A percentile compares a stretch with the other conserved stretches of the same genome.
These are phyloP conservation scores for Aureobasidium sp. DNA, from an alignment of 2,329 filamentous ascomycete species.

Conservation along the genomic window DNA sequence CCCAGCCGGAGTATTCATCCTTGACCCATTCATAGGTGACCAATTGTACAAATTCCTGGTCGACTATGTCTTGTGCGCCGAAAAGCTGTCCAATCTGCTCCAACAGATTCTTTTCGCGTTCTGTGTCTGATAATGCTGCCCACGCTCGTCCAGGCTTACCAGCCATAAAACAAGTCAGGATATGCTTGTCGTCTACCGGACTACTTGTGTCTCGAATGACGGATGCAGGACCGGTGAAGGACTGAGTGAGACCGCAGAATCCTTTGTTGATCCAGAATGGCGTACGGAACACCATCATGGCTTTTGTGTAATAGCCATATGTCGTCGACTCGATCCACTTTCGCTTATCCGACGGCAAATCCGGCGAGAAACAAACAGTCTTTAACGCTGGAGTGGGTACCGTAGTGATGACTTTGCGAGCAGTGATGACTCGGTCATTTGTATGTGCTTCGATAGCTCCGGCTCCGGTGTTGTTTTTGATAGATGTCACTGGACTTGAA, in stretches of 20 bases:
- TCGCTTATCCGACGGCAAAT: conserved; percentile 38
- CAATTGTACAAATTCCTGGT: conserved; percentile 17
- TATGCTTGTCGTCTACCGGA: background rate
- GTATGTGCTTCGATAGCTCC: conserved; percentile 24
- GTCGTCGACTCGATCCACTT: conserved; percentile 31
- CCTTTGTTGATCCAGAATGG: conserved; percentile 43
- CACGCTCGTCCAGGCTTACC: conserved; percentile 13
- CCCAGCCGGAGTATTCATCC: conserved; percentile 16
- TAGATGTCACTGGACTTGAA: conserved; percentile 26
- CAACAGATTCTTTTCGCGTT: background rate
- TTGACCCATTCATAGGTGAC: conserved; percentile 26
- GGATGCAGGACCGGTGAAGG: conserved; percentile 40
- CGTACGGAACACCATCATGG: conserved; percentile 40
- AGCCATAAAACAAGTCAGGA: conserved; percentile 8
- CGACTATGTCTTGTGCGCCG: background rate
- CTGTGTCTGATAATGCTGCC: conserved; percentile 13
- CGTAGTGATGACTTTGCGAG: conserved; percentile 43
- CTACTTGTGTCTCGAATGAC: conserved; percentile 41
- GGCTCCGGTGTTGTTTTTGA: conserved; percentile 21
- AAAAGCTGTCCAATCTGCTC: conserved; percentile 6
- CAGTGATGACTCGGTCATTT: conserved; percentile 28
- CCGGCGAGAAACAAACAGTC: conserved; percentile 43
- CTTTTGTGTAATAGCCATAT: conserved; percentile 47
- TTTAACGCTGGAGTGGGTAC: conserved; percentile 43
- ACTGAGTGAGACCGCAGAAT: conserved; percentile 42